phyloP scores from a whole-genome alignment of 768 basidiomycete species.

The Tylopilus rubrobrunneus region DNA sequence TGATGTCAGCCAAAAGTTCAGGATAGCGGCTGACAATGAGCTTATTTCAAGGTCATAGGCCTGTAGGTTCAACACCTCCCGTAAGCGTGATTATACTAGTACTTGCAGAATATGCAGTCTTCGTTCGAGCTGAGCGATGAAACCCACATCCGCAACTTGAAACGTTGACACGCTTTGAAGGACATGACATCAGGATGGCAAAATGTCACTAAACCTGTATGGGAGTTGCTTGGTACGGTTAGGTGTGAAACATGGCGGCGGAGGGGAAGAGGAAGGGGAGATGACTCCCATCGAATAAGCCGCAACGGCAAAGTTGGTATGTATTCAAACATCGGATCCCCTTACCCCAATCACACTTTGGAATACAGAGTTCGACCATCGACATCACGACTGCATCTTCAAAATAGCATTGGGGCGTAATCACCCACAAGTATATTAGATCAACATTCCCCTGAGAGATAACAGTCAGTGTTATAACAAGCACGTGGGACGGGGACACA shows the following conservation, averaged over 20 bases:
- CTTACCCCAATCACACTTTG: not conserved
- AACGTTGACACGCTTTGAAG: too few species aligned
- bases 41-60: not conserved
- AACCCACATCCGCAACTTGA: not conserved
- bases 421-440: conserved; percentile 24
- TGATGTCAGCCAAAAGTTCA: conserved; percentile 13
- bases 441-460: conserved; percentile 42
- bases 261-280: not conserved
- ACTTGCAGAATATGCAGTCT: not conserved
- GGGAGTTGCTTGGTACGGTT: not conserved
- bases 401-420: not conserved
- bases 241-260: not conserved
- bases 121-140: not conserved
- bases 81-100: not conserved
- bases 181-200: too few species aligned
- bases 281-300: not conserved
- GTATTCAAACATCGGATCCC: not conserved
- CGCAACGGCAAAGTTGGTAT: not conserved
- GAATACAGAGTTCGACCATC: not conserved
- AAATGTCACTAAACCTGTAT: too few species aligned
- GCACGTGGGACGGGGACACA: conserved; percentile 21
- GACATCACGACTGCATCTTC: not conserved
- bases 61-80: not conserved
- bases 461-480: conserved; percentile 10
- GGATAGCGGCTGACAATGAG: conserved; percentile 21